These are phyloP conservation scores for Mycena filopes DNA, from an alignment of 768 basidiomycete species.

Conservation along the genomic window DNA sequence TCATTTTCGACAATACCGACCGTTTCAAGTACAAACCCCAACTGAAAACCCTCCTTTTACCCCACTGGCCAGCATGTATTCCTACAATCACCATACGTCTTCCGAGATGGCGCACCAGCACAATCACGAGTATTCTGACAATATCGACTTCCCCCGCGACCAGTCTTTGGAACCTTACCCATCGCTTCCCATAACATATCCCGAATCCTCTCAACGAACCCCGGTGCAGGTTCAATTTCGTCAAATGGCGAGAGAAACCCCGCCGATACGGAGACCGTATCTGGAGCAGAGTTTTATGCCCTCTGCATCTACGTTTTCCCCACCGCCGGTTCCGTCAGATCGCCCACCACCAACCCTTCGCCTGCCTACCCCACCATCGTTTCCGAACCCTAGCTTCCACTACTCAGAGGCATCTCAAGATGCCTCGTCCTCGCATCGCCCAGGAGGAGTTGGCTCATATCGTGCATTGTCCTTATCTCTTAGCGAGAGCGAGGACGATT, in stretches of 20 bases:
- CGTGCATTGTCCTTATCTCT: background rate
- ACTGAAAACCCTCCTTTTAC: background rate
- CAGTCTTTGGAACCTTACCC: conserved; percentile 3
- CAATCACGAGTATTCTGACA: background rate
- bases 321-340: conserved; percentile 10
- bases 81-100: background rate
- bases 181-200: conserved; percentile 7
- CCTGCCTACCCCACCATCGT: conserved; percentile 12
- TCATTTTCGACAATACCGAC: background rate
- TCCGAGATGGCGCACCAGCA: background rate
- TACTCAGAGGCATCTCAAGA: background rate
- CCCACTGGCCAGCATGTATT: background rate
- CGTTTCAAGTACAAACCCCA: background rate
- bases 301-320: conserved; percentile 2
- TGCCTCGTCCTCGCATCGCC: background rate
- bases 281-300: background rate
- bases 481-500: conserved; percentile 5
- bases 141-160: background rate
- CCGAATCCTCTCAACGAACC: conserved; percentile 22
- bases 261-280: background rate
- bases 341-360: conserved; percentile 14
- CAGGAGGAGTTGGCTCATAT: background rate
- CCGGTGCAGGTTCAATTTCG: conserved; percentile 3
- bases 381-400: background rate
- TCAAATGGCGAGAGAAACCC: background rate